A percentile compares a stretch with the other conserved stretches of the same genome.
Conservation (phyloP, 2,329 filamentous ascomycete species). For the Claviceps purpurea region DNA sequence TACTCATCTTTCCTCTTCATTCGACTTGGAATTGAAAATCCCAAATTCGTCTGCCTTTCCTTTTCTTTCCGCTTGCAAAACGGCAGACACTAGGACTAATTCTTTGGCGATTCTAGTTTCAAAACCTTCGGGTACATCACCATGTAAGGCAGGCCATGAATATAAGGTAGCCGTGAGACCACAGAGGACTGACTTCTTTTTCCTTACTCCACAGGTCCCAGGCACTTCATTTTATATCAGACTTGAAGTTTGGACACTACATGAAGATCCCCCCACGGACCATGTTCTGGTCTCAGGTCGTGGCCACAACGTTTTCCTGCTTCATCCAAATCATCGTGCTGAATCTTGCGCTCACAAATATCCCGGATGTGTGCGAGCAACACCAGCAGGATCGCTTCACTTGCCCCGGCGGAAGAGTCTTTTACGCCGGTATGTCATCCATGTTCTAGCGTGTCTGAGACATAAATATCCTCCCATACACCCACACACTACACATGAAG, state of each 20-base stretch:
- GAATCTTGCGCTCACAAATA: constrained; percentile 46
- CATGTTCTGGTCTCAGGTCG: constrained; percentile 53
- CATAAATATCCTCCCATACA: neutral
- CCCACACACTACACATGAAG: neutral
- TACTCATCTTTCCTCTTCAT: too few relatives aligned
- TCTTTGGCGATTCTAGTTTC: constrained; percentile 27
- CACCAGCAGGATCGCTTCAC: constrained; percentile 46
- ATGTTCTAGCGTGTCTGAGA: neutral
- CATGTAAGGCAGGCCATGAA: constrained; percentile 25
- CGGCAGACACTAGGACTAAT: neutral
- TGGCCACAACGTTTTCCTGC: constrained; percentile 52
- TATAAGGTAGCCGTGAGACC: neutral
- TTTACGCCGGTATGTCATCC: constrained; percentile 39
- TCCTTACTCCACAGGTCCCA: constrained; percentile 29
- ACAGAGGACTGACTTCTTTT: constrained; percentile 3
- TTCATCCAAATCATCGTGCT: constrained; percentile 53
- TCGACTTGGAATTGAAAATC: too few relatives aligned
- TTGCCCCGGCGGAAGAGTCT: constrained; percentile 49
- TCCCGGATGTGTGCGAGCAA: constrained; percentile 48
- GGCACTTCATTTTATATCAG: constrained; percentile 48
- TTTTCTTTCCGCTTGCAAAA: too few relatives aligned
- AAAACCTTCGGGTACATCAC: constrained; percentile 51
- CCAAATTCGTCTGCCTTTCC: too few relatives aligned
- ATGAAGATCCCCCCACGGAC: constrained; percentile 57
- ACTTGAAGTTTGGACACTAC: constrained; percentile 60